Conservation (phyloP, 2,329 filamentous ascomycete genomes). For the Fusarium acutatum region DNA sequence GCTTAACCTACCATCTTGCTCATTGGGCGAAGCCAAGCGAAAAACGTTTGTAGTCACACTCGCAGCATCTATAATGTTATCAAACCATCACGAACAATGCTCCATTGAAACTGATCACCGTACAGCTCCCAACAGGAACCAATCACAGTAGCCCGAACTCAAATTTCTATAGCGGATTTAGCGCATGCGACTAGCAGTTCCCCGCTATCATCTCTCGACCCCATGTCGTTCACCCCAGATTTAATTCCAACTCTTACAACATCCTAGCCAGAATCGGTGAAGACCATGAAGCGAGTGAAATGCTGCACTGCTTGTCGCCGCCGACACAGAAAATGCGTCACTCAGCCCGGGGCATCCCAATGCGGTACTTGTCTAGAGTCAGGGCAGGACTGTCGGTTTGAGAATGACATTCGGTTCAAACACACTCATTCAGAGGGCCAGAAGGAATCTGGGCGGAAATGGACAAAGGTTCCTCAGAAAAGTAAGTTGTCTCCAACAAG, state of each 20-base stretch:
- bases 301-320: not conserved
- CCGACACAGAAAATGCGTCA: not conserved
- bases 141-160: rapidly evolving
- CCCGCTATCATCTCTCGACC: not conserved
- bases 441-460: not conserved
- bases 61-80: rapidly evolving
- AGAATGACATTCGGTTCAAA: conserved; percentile 10
- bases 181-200: not conserved
- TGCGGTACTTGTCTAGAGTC: conserved; percentile 4
- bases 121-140: rapidly evolving
- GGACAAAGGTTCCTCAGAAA: not conserved
- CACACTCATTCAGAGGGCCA: not conserved
- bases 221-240: not conserved
- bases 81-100: rapidly evolving
- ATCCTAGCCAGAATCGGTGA: rapidly evolving
- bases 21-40: rapidly evolving
- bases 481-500: not conserved
- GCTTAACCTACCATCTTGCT: not conserved
- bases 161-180: not conserved
- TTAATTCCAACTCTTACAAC: not conserved
- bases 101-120: rapidly evolving
- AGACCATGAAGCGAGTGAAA: not conserved
- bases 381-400: not conserved
- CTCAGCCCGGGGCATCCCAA: not conserved
- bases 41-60: not conserved